phyloP scores from a whole-genome alignment of 371 early-diverging fungal species.

The Circinella umbellata region DNA sequence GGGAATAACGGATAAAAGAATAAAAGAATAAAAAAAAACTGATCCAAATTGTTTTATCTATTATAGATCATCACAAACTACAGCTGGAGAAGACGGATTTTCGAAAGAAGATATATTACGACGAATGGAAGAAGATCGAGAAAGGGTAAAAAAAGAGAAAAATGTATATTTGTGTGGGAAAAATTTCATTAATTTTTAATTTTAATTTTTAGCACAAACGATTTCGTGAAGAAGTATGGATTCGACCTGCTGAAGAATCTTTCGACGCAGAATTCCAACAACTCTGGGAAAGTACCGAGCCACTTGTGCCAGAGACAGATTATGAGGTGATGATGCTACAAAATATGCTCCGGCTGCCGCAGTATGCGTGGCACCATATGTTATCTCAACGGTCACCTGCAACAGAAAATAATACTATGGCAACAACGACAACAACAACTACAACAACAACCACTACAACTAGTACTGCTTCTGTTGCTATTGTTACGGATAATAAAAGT shows the following conservation, averaged over 20 bases:
- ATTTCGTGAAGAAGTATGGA: constrained; percentile 78
- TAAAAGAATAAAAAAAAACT: neutral
- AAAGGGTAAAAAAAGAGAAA: constrained; percentile 46
- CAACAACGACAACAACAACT: neutral
- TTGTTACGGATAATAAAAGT: too few species aligned
- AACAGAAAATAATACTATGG: neutral
- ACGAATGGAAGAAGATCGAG: constrained; percentile 83
- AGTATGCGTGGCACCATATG: constrained; percentile 56
- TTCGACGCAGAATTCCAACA: constrained; percentile 63
- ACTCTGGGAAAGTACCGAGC: constrained; percentile 68
- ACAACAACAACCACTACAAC: neutral
- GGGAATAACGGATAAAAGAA: neutral
- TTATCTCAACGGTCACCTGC: constrained; percentile 21
- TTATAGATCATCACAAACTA: constrained; percentile 4
- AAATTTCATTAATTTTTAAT: neutral
- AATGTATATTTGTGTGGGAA: neutral
- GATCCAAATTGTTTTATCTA: neutral
- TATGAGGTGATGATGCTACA: constrained; percentile 66
- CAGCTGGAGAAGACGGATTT: constrained; percentile 40
- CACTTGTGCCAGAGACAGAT: constrained; percentile 63
- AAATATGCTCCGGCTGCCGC: constrained; percentile 57
- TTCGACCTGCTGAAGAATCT: constrained; percentile 65
- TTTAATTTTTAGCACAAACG: constrained; percentile 61
- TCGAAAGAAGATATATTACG: constrained; percentile 69
- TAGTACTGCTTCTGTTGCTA: too few species aligned